Evolutionary conservation across 306 rosid genomes (phyloP).

Genomic region (Acacia confusa): DNA sequence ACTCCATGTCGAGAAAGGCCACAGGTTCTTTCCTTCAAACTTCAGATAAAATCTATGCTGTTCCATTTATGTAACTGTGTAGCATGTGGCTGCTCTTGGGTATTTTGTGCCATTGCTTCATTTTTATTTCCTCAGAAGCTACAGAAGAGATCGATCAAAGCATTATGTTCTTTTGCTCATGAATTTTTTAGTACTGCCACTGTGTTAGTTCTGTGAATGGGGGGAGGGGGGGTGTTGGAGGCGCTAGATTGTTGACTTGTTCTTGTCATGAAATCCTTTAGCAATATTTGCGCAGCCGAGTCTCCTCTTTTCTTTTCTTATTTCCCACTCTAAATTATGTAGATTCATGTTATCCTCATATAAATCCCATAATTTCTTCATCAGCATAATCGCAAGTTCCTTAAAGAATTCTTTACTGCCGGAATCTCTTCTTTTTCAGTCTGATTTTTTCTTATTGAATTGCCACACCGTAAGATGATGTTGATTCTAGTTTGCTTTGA

Average conservation of each 20-base stretch:
- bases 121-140: neutral
- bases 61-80: neutral
- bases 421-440: neutral
- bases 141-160: constrained; percentile 18
- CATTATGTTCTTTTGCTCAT: constrained; percentile 16
- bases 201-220: neutral
- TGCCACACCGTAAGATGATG: constrained; percentile 13
- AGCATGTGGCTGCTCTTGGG: constrained; percentile 8
- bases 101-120: constrained; percentile 11
- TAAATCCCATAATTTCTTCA: neutral
- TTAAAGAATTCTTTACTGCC: constrained; percentile 8
- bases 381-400: constrained; percentile 1
- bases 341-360: constrained; percentile 1
- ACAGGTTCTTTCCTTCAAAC: constrained; percentile 52
- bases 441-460: constrained; percentile 25
- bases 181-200: neutral
- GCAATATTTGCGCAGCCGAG: constrained; percentile 2
- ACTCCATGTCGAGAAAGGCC: constrained; percentile 46
- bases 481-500: constrained; percentile 32
- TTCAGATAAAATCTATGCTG: constrained; percentile 1
- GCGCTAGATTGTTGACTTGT: neutral
- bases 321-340: neutral
- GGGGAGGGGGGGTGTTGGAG: neutral
- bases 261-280: constrained; percentile 5
- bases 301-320: neutral